phyloP scores from a whole-genome alignment of 2,329 filamentous ascomycete genomes.

The Nigrograna mackinnonii region DNA sequence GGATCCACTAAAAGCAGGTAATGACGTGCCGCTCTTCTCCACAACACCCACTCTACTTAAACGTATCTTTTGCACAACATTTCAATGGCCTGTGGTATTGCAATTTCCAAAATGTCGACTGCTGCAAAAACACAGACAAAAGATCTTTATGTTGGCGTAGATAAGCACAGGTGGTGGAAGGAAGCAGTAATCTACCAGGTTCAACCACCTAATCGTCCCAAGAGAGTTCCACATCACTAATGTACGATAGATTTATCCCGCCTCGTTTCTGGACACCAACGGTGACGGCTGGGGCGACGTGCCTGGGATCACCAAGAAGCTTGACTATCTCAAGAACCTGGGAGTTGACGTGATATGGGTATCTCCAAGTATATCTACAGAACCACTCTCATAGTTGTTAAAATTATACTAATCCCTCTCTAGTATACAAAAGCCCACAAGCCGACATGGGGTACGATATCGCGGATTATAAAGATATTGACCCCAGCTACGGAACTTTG shows the following conservation, averaged over 20 bases:
- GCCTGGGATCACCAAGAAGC: slow-evolving; percentile 58
- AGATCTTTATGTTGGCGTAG: slow-evolving; percentile 31
- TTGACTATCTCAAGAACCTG: slow-evolving; percentile 59
- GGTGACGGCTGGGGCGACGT: slow-evolving; percentile 61
- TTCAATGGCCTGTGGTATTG: too few species aligned
- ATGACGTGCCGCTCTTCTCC: too few species aligned
- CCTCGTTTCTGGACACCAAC: slow-evolving; percentile 63
- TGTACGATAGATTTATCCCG: slow-evolving; percentile 55
- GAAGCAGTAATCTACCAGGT: slow-evolving; percentile 62
- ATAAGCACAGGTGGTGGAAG: slow-evolving; percentile 59
- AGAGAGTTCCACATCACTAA: neutral
- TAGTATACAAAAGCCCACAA: slow-evolving; percentile 49
- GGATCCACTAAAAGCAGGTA: too few species aligned
- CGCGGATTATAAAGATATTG: slow-evolving; percentile 44
- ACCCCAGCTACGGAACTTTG: slow-evolving; percentile 43
- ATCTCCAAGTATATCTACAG: slow-evolving; percentile 41
- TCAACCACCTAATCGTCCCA: neutral
- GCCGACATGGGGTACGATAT: slow-evolving; percentile 48
- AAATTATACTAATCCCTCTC: neutral
- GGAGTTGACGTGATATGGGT: slow-evolving; percentile 44
- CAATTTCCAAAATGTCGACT: slow-evolving; percentile 8
- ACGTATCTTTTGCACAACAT: too few species aligned
- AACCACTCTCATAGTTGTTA: neutral
- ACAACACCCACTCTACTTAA: too few species aligned
- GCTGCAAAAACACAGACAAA: slow-evolving; percentile 11